A percentile compares a stretch with the other conserved stretches of the same genome.
Evolutionary conservation across 169 alveolate species (phyloP).

Genomic region (Plasmodium blacklocki): DNA sequence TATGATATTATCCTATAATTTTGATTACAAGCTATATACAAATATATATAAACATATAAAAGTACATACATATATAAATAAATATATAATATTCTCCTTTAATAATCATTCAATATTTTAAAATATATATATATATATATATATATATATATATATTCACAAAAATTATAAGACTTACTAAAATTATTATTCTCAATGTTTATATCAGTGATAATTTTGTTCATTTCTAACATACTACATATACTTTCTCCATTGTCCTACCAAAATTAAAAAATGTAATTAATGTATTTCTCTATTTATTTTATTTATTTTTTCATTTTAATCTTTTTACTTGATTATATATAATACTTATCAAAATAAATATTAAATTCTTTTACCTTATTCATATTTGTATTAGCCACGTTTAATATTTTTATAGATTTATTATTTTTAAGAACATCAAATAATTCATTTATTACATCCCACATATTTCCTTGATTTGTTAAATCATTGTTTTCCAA

Average conservation of each 20-base stretch:
- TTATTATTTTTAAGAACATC: slow-evolving; percentile 49
- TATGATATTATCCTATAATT: slow-evolving; percentile 40
- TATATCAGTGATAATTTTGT: slow-evolving; percentile 52
- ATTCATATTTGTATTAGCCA: slow-evolving; percentile 70
- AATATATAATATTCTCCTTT: not conserved
- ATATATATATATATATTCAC: not conserved
- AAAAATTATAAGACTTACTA: slow-evolving; percentile 21
- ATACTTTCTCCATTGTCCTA: slow-evolving; percentile 53
- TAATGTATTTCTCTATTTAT: not conserved
- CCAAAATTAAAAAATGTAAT: not conserved
- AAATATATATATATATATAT: not conserved
- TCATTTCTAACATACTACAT: slow-evolving; percentile 38
- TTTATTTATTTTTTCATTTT: no score
- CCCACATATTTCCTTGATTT: slow-evolving; percentile 33
- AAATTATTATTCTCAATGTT: slow-evolving; percentile 62
- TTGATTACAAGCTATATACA: slow-evolving; percentile 42
- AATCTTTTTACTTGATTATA: no score
- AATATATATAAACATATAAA: not conserved
- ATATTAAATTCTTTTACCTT: slow-evolving; percentile 13
- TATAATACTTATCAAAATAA: not conserved
- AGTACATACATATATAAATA: no score
- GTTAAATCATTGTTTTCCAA: slow-evolving; percentile 70
- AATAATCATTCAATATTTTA: not conserved
- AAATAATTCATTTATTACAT: slow-evolving; percentile 38
- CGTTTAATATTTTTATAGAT: slow-evolving; percentile 43